Conservation (phyloP, 1,284 basidiomycete genomes). For the Marasmius fiardii region DNA sequence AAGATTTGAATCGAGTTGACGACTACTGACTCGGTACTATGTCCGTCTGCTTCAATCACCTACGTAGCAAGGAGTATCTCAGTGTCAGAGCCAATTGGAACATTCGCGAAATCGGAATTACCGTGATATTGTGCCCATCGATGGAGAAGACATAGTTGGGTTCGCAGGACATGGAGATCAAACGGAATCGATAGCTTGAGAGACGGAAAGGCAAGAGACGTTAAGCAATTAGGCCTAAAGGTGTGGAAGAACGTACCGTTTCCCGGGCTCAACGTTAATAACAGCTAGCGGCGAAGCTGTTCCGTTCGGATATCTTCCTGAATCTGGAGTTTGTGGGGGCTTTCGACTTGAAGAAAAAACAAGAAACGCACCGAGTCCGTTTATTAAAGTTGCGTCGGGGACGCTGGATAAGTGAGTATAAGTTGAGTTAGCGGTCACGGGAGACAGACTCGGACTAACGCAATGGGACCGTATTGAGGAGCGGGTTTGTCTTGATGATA, state of each 20-base stretch:
- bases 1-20: constrained; percentile 36
- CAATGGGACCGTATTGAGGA: too few relatives aligned
- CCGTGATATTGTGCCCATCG: constrained; percentile 32
- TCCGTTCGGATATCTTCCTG: not conserved
- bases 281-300: constrained; percentile 28
- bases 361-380: too few relatives aligned
- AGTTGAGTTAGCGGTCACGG: too few relatives aligned
- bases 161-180: constrained; percentile 32
- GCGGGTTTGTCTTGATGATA: too few relatives aligned
- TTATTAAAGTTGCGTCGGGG: too few relatives aligned
- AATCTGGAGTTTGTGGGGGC: not conserved
- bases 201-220: not conserved
- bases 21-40: constrained; percentile 31
- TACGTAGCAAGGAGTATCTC: constrained; percentile 9
- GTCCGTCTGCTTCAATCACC: constrained; percentile 54
- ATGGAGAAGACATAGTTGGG: constrained; percentile 37
- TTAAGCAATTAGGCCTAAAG: not conserved
- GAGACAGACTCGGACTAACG: too few relatives aligned
- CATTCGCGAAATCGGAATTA: constrained; percentile 9
- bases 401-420: too few relatives aligned
- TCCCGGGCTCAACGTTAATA: constrained; percentile 20
- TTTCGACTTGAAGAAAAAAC: too few relatives aligned
- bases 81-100: not conserved
- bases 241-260: constrained; percentile 20
- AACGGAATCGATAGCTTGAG: constrained; percentile 29